Conservation (phyloP, 2,329 filamentous ascomycete genomes). For the Zymoseptoria pseudotritici region DNA sequence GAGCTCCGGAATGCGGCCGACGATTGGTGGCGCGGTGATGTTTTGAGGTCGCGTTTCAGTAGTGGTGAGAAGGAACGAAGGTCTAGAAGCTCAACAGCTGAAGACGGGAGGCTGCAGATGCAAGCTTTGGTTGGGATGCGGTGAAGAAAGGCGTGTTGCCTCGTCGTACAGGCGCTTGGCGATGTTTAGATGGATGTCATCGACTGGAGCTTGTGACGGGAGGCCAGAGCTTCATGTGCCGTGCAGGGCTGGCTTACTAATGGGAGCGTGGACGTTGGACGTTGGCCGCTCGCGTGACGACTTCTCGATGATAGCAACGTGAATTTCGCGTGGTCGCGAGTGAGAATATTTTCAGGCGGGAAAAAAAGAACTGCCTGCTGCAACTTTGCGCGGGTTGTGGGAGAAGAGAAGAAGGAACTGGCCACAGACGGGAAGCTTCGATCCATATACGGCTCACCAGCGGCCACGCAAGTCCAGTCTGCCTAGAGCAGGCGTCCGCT, state of each 20-base stretch:
- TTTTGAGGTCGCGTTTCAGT: not conserved
- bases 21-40: not conserved
- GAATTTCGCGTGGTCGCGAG: not conserved
- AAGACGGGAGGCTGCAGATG: constrained; percentile 1
- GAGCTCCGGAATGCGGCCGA: not conserved
- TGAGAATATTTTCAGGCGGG: not conserved
- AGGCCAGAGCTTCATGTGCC: not conserved
- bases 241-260: not conserved
- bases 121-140: not conserved
- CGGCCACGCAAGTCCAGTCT: not conserved
- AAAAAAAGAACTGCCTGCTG: not conserved
- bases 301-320: not conserved
- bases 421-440: not conserved
- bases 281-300: not conserved
- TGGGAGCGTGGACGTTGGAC: too few relatives aligned
- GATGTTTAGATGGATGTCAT: not conserved
- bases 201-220: not conserved
- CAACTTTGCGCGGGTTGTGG: not conserved
- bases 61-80: not conserved
- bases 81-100: not conserved
- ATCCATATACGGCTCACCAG: not conserved
- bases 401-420: not conserved
- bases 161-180: not conserved
- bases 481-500: not conserved
- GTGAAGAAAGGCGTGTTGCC: not conserved